Evolutionary conservation across 2,329 filamentous ascomycete species (phyloP), one percentile per base, ranked within the genome.

Genomic region (Arthrinium puccinioides): DNA sequence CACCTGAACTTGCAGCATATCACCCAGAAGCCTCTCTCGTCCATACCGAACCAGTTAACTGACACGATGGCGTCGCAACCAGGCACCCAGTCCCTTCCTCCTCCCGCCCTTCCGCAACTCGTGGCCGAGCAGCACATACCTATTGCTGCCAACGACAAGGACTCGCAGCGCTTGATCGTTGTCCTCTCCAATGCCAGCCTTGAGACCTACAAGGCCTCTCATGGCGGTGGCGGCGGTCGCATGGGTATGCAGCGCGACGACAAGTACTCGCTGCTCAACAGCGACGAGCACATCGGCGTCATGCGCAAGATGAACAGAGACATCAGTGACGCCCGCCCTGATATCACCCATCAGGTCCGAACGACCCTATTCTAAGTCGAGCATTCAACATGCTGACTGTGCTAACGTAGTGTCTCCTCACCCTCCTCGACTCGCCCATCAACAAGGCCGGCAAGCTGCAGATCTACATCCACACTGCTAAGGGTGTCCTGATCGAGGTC

Each of bases 251-350:
- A 78, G 43, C 79, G 85, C 36, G 89, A 96, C 54, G 90, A 96
- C 60, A 97, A 97, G 64, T 98, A 94, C 66, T 94, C 90, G 44
- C 72, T 98, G 36, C 80, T 98, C 55, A 98, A 98, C 72, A 96
- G 89, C 64, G 92, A 98, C 58, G 92, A 98, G 66, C 92, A 98
- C 61, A 98, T 98, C 51, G 92, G 92, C 45, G 85, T 97, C 48
- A 95, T 98, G 88, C 84, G 92, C 56, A 98, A 97, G 72, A 97
- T 97, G 90, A 94, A 94, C 61, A 78, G 92, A 52, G 92, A 98
- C 60, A 97, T 98, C 49, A 96, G 89, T 61, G 92, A 98, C 64
- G 92, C 92, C 43, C 81, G 92, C 51, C 92, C 92, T 30, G 92
- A 98, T 64, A 98, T 98, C 55, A 95, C 92, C 31, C 92, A 98